Evolutionary conservation across 139 green algal genomes (phyloP).

Genomic region (Nannochloris sp.): DNA sequence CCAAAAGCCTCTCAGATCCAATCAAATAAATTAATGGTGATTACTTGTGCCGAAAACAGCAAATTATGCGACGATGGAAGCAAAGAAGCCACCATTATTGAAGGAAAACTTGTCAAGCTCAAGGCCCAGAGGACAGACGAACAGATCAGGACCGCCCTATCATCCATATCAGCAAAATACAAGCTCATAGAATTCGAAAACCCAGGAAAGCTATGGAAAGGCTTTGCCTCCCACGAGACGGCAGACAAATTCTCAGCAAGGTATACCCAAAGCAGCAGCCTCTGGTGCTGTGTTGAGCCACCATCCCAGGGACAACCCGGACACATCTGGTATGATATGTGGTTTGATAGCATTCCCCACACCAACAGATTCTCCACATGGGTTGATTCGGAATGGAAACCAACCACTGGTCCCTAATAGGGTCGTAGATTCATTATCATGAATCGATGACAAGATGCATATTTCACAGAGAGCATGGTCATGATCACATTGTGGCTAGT

Average conservation of each 20-base stretch:
- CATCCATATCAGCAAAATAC: neutral
- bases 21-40: neutral
- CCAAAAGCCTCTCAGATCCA: conserved; percentile 4
- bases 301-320: conserved; percentile 54
- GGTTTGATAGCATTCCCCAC: conserved; percentile 4
- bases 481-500: no score
- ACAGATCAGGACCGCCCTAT: conserved; percentile 5
- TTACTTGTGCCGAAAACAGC: conserved; percentile 1
- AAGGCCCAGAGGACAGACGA: neutral
- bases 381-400: neutral
- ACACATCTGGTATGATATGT: conserved; percentile 61
- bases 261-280: conserved; percentile 35
- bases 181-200: conserved; percentile 5
- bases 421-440: no score
- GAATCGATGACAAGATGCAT: no score
- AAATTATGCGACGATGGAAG: neutral
- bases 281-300: conserved; percentile 83
- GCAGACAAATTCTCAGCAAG: conserved; percentile 45
- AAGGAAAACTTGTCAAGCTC: neutral
- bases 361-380: neutral
- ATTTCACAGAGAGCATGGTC: no score
- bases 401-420: neutral
- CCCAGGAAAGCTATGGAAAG: conserved; percentile 23
- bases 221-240: conserved; percentile 13
- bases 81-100: neutral